phyloP scores from a whole-genome alignment of 306 rosid species.

The Quercus glauca region DNA sequence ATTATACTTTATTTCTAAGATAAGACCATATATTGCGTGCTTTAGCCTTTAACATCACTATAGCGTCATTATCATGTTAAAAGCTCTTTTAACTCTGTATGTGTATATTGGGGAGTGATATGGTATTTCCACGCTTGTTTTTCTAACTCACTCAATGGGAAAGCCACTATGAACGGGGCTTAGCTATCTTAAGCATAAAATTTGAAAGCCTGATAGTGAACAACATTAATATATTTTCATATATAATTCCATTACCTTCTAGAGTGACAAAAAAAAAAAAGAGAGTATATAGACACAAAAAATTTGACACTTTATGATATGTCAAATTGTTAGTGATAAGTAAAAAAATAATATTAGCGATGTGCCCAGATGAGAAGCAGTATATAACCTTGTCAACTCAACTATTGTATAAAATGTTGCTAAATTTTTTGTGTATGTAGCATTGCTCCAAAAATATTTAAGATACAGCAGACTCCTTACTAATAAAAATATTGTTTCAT shows the following conservation, averaged over 20 bases:
- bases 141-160: neutral
- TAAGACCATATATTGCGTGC: constrained; percentile 32
- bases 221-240: neutral
- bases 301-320: too few relatives aligned
- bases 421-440: too few relatives aligned
- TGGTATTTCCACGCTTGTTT: neutral
- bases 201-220: neutral
- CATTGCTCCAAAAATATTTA: too few relatives aligned
- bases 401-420: too few relatives aligned
- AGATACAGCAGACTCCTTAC: too few relatives aligned
- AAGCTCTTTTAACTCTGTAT: neutral
- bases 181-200: neutral
- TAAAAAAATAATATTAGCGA: too few relatives aligned
- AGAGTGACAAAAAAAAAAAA: too few relatives aligned
- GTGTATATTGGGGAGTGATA: too few relatives aligned
- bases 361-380: fast-evolving
- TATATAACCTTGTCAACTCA: too few relatives aligned
- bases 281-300: too few relatives aligned
- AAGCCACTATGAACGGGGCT: neutral
- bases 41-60: constrained; percentile 35
- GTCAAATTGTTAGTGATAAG: too few relatives aligned
- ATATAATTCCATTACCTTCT: constrained; percentile 9
- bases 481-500: too few relatives aligned
- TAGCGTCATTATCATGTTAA: constrained; percentile 15
- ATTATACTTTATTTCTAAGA: constrained; percentile 9